Evolutionary conservation across 2,329 filamentous ascomycete species (phyloP), one percentile per base, ranked within the genome.

Genomic region (Xylaria hypoxylon): DNA sequence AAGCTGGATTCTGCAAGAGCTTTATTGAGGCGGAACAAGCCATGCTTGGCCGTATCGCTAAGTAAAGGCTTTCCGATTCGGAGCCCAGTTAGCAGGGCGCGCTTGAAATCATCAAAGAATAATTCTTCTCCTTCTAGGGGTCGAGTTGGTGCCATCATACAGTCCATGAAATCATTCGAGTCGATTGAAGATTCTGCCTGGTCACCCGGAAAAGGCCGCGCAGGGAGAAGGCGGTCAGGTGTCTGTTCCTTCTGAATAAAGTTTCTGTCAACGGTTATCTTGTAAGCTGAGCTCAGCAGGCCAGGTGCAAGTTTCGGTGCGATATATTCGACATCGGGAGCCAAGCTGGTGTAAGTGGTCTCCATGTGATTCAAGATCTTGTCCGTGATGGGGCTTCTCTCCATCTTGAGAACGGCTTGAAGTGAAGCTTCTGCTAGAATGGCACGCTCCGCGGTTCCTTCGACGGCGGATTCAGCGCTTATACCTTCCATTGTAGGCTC

Each of bases 391-490:
- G 44, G 40, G 13, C 17, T 59, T 5, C 38, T 11, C 11, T 59
- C 56, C 56, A 59, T 48, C 15, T 59, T 47, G 28, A 59, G 44
- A 28, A 59, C 44, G n/a, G 56, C 56, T 59, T 59, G 56, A n/a
- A 59, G 44, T 19, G 56, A 59, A 8, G 56, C 56, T 48, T 59
- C 56, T 44, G 56, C 56, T 19, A 59, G 13, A 6, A 59, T 38
- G 13, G 56, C 56, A 59, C 56, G 56, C 19, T 59, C 56, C 19
- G 24, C 26, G 11, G 42, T 48, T 17, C 56, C 56, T 50, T 31
- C 15, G 4, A 44, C 56, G 10, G 13, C 42, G 3, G 4, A 13
- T 13, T 38, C 22, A 17, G 31, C 35, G 8, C 42, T 50, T 2
- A n/a, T 50, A 19, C 56, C 44, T 15, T 59, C 56, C 31, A 50